Evolutionary conservation across 106 monocot genomes (phyloP), one percentile per base, ranked within the genome.

Genomic region (Platanthera guangdongensis): DNA sequence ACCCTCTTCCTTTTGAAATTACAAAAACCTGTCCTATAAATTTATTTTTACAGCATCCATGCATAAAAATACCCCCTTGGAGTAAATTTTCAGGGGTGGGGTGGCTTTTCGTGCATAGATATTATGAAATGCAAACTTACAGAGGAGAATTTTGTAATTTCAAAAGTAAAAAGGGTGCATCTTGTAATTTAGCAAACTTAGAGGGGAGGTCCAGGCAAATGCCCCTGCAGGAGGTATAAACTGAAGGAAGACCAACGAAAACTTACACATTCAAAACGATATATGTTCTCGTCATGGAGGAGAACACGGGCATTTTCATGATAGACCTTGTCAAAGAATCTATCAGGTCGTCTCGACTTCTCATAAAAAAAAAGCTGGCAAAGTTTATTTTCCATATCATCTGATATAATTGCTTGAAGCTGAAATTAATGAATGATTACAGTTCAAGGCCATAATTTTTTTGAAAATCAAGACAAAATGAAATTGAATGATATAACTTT

Each of bases 231-330:
- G 19, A 60, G 59, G 21, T 7, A 60, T 19, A 16, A 13, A 47
- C 8, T 71, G 14, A 48, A 13, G n/a, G 48, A 71, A 16, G 47
- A n/a, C 47, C 5, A 10, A 5, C 47, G 7, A 63, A 39, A 81
- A 85, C 92, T 7, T 83, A 90, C 94, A 80, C 86, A 93, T 93
- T 90, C 93, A 84, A 95, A 88, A 19, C 93, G 85, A 63, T 89
- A 95, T 74, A 95, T 83, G 79, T 74, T 92, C 69, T 95, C 95
- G 73, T 95, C 90, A 78, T 92, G 90, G 39, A 95, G 83, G 22
- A 95, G 88, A 32, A 87, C 88, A 19, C 93, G 85, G 6, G 88
- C 92, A 89, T 95, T 95, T 81, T 95, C 95, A 81, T 95, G 82
- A 83, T 90, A 93, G 70, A 93, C 92, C 15, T 88, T 18, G 80